These are phyloP conservation scores for Aureobasidium uvarum DNA, from an alignment of 2,329 filamentous ascomycete species.

Conservation along the genomic window DNA sequence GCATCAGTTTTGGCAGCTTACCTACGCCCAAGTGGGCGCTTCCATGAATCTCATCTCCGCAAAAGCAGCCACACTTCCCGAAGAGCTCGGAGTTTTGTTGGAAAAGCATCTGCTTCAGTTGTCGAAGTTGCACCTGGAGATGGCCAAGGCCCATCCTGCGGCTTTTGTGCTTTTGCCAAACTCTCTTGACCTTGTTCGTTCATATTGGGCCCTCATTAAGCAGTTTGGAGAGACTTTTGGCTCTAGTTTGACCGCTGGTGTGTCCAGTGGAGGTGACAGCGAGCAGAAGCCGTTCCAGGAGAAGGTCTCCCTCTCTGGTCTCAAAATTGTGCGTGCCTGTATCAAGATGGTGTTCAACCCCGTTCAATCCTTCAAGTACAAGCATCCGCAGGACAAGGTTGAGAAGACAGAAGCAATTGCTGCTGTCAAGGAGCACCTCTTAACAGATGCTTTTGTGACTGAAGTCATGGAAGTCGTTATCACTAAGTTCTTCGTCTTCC, in stretches of 20 bases:
- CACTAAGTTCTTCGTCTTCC: constrained; percentile 83
- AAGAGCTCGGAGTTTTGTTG: constrained; percentile 54
- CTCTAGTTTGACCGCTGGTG: constrained; percentile 50
- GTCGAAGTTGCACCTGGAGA: constrained; percentile 84
- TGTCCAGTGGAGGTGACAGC: constrained; percentile 45
- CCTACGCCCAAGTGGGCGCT: constrained; percentile 73
- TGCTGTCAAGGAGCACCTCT: constrained; percentile 68
- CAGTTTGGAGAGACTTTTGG: constrained; percentile 74
- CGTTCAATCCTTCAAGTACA: constrained; percentile 78
- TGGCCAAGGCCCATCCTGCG: constrained; percentile 74
- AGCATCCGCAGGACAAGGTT: constrained; percentile 68
- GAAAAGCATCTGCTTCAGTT: constrained; percentile 87
- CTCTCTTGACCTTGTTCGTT: constrained; percentile 70
- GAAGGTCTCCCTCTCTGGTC: constrained; percentile 75
- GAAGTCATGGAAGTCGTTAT: constrained; percentile 83
- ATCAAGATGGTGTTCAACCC: constrained; percentile 82
- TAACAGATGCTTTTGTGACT: constrained; percentile 73
- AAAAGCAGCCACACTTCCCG: constrained; percentile 54
- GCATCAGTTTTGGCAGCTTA: constrained; percentile 74
- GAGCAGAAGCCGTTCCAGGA: constrained; percentile 59
- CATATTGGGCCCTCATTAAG: constrained; percentile 81
- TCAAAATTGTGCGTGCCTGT: constrained; percentile 78
- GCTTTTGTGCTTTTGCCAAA: constrained; percentile 81
- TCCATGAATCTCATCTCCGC: constrained; percentile 65
- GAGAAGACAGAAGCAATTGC: constrained; percentile 70